A percentile compares a stretch with the other conserved stretches of the same genome.
Evolutionary conservation across 345 rosid genomes (phyloP).

Genomic region (Eucalyptus curtisii): DNA sequence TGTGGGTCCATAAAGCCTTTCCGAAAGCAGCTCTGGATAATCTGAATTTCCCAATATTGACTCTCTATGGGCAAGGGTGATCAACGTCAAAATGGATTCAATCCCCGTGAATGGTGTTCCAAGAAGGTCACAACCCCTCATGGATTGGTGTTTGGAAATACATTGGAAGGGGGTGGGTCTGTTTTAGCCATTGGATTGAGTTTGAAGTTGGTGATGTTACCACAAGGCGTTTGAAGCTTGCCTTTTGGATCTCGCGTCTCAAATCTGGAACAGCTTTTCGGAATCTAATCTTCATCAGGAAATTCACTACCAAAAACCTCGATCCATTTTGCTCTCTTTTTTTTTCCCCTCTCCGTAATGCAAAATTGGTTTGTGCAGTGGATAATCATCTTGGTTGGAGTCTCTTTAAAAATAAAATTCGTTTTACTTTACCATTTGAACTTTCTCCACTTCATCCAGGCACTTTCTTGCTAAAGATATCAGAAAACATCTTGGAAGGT

Average conservation of each 20-base stretch:
- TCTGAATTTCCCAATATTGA: neutral
- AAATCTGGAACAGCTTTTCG: neutral
- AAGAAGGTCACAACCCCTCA: neutral
- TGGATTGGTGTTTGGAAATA: neutral
- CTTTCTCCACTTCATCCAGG: neutral
- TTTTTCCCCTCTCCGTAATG: neutral
- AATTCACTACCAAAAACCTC: neutral
- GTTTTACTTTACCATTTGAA: neutral
- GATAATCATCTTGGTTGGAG: neutral
- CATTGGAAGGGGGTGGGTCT: neutral
- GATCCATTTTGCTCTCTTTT: neutral
- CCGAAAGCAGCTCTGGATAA: neutral
- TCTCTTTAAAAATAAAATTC: neutral
- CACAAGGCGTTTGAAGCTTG: neutral
- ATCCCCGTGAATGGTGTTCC: neutral
- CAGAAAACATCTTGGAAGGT: neutral
- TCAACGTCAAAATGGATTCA: neutral
- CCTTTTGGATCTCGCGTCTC: neutral
- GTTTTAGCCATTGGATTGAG: neutral
- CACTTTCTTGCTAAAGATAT: neutral
- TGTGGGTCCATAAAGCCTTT: neutral
- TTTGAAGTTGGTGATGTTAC: neutral
- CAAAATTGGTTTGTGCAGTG: neutral
- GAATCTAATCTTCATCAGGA: neutral
- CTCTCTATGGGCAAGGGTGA: neutral